Conservation (phyloP, 257 asterid species). For the Capsicum chinense region DNA sequence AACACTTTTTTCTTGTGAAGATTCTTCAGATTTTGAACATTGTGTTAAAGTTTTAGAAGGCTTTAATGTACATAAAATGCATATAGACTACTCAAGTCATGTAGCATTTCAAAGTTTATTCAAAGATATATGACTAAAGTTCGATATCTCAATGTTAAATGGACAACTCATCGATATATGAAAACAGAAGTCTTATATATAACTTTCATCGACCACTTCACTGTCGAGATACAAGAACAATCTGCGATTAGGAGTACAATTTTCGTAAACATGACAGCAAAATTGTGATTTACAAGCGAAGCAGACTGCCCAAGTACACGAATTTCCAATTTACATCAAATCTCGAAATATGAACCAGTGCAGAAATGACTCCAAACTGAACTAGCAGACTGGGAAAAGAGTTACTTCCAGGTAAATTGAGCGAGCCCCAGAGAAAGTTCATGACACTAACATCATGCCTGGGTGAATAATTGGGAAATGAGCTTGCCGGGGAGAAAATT, state of each 20-base stretch:
- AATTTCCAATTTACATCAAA: slow-evolving; percentile 22
- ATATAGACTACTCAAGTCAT: neutral
- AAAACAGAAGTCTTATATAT: neutral
- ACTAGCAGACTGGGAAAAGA: neutral
- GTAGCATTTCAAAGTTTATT: neutral
- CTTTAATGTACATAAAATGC: neutral
- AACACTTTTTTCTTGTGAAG: slow-evolving; percentile 9
- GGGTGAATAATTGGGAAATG: neutral
- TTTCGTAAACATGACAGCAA: neutral
- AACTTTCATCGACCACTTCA: neutral
- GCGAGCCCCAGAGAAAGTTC: neutral
- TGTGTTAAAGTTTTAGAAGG: neutral
- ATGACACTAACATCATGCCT: neutral
- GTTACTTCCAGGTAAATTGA: slow-evolving; percentile 13
- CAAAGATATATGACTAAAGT: slow-evolving; percentile 3
- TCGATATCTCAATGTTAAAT: neutral
- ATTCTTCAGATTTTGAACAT: slow-evolving; percentile 23
- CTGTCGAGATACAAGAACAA: neutral
- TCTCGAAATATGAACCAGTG: neutral
- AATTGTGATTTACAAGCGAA: slow-evolving; percentile 19
- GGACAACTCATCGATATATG: slow-evolving; percentile 12
- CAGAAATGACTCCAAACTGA: neutral
- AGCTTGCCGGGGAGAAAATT: neutral
- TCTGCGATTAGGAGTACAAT: neutral
- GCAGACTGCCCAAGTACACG: neutral